A percentile compares a stretch with the other conserved stretches of the same genome.
Conservation (phyloP, 441 rosid genomes). For the Bruguiera hainesii region DNA sequence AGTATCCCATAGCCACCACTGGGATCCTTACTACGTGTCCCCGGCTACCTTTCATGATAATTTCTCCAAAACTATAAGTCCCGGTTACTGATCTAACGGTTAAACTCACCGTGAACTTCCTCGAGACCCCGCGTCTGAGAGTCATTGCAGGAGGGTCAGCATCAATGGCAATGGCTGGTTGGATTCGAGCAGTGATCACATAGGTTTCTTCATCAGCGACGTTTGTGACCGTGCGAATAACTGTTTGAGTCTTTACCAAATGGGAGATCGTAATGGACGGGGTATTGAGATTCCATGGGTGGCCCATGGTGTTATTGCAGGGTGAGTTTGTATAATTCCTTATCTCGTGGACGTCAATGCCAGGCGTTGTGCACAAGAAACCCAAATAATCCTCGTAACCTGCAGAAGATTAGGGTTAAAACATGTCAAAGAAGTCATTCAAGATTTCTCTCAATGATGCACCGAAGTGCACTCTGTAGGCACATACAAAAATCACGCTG, state of each 20-base stretch:
- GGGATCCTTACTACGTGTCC: slow-evolving; percentile 90
- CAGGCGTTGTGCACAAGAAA: slow-evolving; percentile 94
- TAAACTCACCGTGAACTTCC: slow-evolving; percentile 61
- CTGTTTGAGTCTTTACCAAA: slow-evolving; percentile 59
- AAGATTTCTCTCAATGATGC: background rate
- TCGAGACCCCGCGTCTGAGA: slow-evolving; percentile 54
- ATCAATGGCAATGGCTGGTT: slow-evolving; percentile 76
- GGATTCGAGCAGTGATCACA: slow-evolving; percentile 70
- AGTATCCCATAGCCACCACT: slow-evolving; percentile 76
- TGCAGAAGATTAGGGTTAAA: slow-evolving; percentile 10
- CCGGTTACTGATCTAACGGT: slow-evolving; percentile 64
- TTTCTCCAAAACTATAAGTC: slow-evolving; percentile 75
- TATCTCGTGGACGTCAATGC: slow-evolving; percentile 69
- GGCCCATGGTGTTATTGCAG: slow-evolving; percentile 75
- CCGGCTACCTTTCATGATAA: slow-evolving; percentile 83
- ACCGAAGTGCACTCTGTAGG: too few relatives aligned
- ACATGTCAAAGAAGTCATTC: background rate
- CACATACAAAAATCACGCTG: too few relatives aligned
- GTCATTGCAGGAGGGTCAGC: slow-evolving; percentile 86
- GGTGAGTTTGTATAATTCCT: slow-evolving; percentile 67
- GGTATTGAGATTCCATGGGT: slow-evolving; percentile 76
- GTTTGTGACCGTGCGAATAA: slow-evolving; percentile 78
- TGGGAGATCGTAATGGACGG: slow-evolving; percentile 86
- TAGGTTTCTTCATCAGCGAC: slow-evolving; percentile 87
- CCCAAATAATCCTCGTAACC: slow-evolving; percentile 87